These are phyloP conservation scores for Haplosporangium gracile DNA, from an alignment of 192 early-diverging fungal genomes.

Conservation along the genomic window DNA sequence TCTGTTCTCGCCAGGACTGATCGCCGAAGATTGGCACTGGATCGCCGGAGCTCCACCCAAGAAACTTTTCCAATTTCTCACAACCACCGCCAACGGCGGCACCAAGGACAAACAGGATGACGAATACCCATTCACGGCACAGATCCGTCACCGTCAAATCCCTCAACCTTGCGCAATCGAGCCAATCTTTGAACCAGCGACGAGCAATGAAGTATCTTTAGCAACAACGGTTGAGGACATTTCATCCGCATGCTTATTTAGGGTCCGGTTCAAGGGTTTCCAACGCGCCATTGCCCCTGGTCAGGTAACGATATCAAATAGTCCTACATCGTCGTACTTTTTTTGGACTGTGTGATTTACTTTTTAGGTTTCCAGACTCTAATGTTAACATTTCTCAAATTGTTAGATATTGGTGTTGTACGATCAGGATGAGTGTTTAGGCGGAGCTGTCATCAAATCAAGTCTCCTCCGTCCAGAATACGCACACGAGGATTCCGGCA, in stretches of 20 bases:
- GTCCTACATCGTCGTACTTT: no score
- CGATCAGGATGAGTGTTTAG: conserved; percentile 70
- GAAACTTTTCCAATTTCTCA: neutral
- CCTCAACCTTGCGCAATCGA: conserved; percentile 48
- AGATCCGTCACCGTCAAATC: conserved; percentile 49
- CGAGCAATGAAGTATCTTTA: no score
- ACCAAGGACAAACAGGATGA: neutral
- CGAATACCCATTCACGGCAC: conserved; percentile 44
- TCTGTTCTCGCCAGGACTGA: conserved; percentile 33
- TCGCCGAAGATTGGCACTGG: conserved; percentile 53
- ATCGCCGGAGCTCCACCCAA: conserved; percentile 36
- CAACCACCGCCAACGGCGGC: neutral
- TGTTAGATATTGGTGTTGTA: conserved; percentile 69
- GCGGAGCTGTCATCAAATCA: conserved; percentile 69
- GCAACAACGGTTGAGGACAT: neutral
- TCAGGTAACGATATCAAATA: conserved; percentile 49
- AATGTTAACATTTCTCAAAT: neutral
- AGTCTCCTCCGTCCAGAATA: conserved; percentile 19
- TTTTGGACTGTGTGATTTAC: neutral
- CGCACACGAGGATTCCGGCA: neutral
- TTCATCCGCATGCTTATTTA: conserved; percentile 27
- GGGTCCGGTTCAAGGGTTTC: conserved; percentile 64
- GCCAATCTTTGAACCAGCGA: neutral
- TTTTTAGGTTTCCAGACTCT: neutral
- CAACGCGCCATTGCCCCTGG: conserved; percentile 74